Base-by-base conservation (phyloP, 129 eudicot genomes). In the carrot (Daucus carota) region DNA sequence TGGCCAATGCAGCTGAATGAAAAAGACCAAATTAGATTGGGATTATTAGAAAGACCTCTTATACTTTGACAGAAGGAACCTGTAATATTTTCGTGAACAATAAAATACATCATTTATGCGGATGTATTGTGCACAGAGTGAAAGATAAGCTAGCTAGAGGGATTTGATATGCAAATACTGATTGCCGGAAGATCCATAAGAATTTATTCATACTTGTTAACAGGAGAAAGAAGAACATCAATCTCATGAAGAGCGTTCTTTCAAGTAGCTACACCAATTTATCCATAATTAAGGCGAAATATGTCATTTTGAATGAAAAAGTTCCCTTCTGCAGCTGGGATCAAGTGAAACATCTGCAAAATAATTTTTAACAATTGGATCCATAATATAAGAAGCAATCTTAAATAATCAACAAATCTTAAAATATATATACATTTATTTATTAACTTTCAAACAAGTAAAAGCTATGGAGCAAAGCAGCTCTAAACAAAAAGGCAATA, bases 321-420 rank as follows among this genome's bases (percentile, higher is more conserved):
- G 78, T 89, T 85, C 78, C 90, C 92, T 76, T 85, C 83, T 18
- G 77, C 78, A 33, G 88, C 86, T 18, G 92, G 89, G 62, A 87
- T 81, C 96, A 92, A 85, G 63, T 89, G 97, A 84, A 89, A 92
- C 97, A 87, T 89, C 97, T 89, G 89, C 88, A 77, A 8, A 75
- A 68, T 16, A 31, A 47, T 0, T n/a, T 41, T n/a, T 5, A 70
- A 69, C 20, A 31, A 22, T 69, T 22, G 16, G 14, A 34, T 26
- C 2, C 36, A 13, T 13, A 14, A 13, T 3, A 26, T 13, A 28
- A 63, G 22, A 63, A 28, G 70, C 40, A 33, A 29, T 29, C 22
- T 63, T 5, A 65, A 65, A 33, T 13, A 31, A 65, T 65, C 13
- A 65, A 3, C 70, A 16, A 29, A 28, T 13, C 15, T 18, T 29